Conservation (phyloP, 768 basidiomycete genomes). For the Mrakia gelida region DNA sequence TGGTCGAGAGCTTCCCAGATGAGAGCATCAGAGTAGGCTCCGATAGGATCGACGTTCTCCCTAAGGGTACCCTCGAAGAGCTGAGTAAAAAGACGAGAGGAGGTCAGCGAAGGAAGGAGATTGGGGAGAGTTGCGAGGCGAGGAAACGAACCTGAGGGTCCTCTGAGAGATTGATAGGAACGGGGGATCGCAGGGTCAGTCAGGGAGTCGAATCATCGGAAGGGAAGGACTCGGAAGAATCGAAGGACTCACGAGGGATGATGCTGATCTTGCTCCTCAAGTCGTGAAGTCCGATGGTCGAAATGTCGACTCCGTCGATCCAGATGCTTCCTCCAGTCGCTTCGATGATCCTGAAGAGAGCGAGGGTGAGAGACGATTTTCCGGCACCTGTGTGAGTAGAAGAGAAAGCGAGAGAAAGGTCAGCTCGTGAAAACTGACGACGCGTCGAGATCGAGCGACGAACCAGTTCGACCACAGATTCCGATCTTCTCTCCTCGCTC, state of each 20-base stretch:
- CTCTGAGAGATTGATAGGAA: conserved; percentile 40
- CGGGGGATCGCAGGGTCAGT: not conserved
- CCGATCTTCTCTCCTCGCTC: conserved; percentile 44
- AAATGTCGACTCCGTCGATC: conserved; percentile 32
- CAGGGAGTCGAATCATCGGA: not conserved
- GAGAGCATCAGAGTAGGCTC: conserved; percentile 62
- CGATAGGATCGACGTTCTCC: conserved; percentile 32
- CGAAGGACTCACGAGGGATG: conserved; percentile 55
- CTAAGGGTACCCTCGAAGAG: conserved; percentile 45
- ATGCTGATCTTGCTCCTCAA: conserved; percentile 59
- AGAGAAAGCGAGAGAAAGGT: not conserved
- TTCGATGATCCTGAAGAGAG: conserved; percentile 44
- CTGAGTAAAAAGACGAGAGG: not conserved
- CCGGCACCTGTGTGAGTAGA: conserved; percentile 37
- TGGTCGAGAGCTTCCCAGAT: conserved; percentile 85
- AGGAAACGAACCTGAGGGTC: conserved; percentile 41
- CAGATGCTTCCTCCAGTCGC: conserved; percentile 26
- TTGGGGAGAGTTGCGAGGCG: too few species aligned
- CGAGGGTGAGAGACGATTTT: conserved; percentile 44
- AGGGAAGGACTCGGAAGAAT: not conserved
- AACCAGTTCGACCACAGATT: conserved; percentile 29
- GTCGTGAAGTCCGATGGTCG: conserved; percentile 41
- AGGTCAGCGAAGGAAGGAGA: too few species aligned
- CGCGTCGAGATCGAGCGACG: not conserved
- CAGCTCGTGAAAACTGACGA: not conserved